Evolutionary conservation across 176 grass and related monocot genomes (phyloP).

Genomic region (Oryza officinalis): DNA sequence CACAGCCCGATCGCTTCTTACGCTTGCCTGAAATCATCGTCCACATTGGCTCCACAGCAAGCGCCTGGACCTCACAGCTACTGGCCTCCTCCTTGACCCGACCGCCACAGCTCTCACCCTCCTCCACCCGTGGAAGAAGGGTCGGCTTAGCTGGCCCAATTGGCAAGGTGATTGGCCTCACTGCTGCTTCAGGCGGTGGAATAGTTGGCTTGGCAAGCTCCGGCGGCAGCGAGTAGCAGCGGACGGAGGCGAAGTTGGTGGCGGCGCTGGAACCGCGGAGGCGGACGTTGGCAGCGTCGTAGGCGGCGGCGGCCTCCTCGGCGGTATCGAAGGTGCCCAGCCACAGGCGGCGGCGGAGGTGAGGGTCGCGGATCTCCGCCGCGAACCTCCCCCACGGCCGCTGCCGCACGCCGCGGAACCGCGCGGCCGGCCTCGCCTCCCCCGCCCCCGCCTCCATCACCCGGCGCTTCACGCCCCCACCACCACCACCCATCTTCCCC

Average conservation of each 20-base stretch:
- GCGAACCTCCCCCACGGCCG: slow-evolving; percentile 80
- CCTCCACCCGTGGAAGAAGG: slow-evolving; percentile 21
- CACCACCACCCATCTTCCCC: not conserved
- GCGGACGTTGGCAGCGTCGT: slow-evolving; percentile 63
- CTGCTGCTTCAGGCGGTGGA: slow-evolving; percentile 25
- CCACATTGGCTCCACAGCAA: slow-evolving; percentile 24
- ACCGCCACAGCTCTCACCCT: not conserved
- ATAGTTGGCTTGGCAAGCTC: slow-evolving; percentile 13
- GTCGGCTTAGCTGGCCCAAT: slow-evolving; percentile 21
- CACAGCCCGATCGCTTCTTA: slow-evolving; percentile 51
- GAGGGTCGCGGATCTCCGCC: slow-evolving; percentile 86
- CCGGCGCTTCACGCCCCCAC: slow-evolving; percentile 30
- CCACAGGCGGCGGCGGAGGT: slow-evolving; percentile 67
- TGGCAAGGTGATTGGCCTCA: slow-evolving; percentile 25
- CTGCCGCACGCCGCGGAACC: slow-evolving; percentile 73
- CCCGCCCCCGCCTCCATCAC: slow-evolving; percentile 32
- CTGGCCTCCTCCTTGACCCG: not conserved
- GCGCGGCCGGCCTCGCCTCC: not conserved
- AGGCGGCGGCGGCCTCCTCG: slow-evolving; percentile 84
- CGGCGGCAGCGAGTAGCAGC: not conserved
- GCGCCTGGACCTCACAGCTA: not conserved
- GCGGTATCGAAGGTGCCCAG: slow-evolving; percentile 93
- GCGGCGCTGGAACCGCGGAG: slow-evolving; percentile 52
- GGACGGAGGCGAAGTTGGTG: slow-evolving; percentile 54
- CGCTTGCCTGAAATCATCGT: slow-evolving; percentile 39